A percentile compares a stretch with the other conserved stretches of the same genome.
These are phyloP conservation scores for Hypoxylon sp. DNA, from an alignment of 2,329 filamentous ascomycete species.

Conservation along the genomic window DNA sequence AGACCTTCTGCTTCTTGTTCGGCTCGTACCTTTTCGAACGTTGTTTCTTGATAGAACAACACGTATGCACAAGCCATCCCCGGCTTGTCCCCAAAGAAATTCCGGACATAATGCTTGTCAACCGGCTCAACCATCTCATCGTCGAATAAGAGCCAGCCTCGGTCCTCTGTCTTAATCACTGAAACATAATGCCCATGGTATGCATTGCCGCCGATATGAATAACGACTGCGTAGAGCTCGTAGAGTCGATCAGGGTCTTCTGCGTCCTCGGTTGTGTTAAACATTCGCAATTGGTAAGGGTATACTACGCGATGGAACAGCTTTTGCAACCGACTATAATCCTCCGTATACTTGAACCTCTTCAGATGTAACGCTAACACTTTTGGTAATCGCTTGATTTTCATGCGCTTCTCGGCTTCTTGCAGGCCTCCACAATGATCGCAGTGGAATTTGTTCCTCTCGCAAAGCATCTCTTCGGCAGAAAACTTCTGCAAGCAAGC, in stretches of 20 bases:
- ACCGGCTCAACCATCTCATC: conserved; percentile 99
- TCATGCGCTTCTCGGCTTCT: conserved; percentile 99
- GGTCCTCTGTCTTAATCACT: conserved; percentile 96
- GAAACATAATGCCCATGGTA: conserved; percentile 99
- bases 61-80: conserved; percentile 96
- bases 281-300: conserved; percentile 94
- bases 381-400: conserved; percentile 93
- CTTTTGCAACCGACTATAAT: conserved; percentile 93
- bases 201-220: conserved; percentile 96
- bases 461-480: conserved; percentile 97
- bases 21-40: conserved; percentile 75
- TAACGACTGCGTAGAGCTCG: conserved; percentile 96
- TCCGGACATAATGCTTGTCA: conserved; percentile 94
- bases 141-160: conserved; percentile 96
- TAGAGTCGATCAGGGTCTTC: conserved; percentile 94
- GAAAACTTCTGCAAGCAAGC: conserved; percentile 97
- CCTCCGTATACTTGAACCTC: conserved; percentile 98
- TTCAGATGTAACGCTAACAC: conserved; percentile 95
- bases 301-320: conserved; percentile 97
- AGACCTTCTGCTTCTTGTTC: conserved; percentile 87
- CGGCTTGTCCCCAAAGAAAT: conserved; percentile 95
- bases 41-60: conserved; percentile 95
- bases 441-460: conserved; percentile 98
- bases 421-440: conserved; percentile 97
- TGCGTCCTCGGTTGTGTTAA: conserved; percentile 97